Evolutionary conservation across 1,284 basidiomycete genomes (phyloP), one percentile per base, ranked within the genome.

Genomic region (Moniliella sp.): DNA sequence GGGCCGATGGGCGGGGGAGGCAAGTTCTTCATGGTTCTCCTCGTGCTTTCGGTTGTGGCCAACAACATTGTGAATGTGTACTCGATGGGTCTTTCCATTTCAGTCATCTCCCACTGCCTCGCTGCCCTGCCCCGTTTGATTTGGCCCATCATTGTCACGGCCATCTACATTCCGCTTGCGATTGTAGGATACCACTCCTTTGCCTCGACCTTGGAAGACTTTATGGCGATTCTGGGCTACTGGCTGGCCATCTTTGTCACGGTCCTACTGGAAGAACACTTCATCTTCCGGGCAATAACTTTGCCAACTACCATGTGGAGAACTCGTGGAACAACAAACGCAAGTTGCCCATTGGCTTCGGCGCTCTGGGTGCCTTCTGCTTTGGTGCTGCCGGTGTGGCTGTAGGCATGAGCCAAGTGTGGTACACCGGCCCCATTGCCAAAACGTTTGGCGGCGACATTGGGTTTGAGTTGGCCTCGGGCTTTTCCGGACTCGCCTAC

Each of bases 21-120:
- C n/a, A n/a, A n/a, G n/a, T n/a, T n/a, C n/a, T n/a, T n/a, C n/a
- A n/a, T n/a, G n/a, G n/a, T 88, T 9, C 69, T 71, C 39, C 72
- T 76, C 2, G 75, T 86, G 67, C 25, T 21, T 21, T 31, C 29
- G 4, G 14, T 14, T 15, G 71, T 64, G 1, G 67, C 67, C 62
- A 62, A 73, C 23, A 66, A 66, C 9, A 84, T 84, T 52, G 78
- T 79, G 2, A 76, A 78, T 51, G 81, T 91, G 64, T 66, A 88
- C 34, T 78, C 77, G 8, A 78, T 86, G n/a, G 38, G 75, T 9
- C 65, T 83, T 35, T 75, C 75, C 31, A 64, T 86, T 16, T 78
- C 68, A 7, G 67, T 69, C 40, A 69, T 71, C 25, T 79, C 73
- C n/a, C 68, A 73, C 43, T 65, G 68, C 14, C 57, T 66, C 54